Evolutionary conservation across 1,139 yeast genomes (phyloP).

Genomic region (Casaregolazyma suthepensis): DNA sequence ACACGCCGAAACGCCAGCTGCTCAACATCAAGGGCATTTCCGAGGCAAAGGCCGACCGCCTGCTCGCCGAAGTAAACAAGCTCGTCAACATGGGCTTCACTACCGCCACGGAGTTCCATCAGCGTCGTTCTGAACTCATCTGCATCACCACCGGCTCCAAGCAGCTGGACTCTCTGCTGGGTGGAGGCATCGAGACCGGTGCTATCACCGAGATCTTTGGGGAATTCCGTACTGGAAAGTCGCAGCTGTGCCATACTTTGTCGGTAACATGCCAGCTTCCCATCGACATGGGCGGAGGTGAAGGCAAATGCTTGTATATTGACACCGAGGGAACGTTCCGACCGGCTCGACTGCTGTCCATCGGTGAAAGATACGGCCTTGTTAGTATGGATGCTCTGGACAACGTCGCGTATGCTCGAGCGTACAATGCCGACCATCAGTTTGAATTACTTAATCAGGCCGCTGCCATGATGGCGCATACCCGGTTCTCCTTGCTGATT

Average conservation of each 20-base stretch:
- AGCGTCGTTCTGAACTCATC: constrained; percentile 81
- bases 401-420: constrained; percentile 96
- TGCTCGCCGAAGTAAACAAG: constrained; percentile 75
- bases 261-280: constrained; percentile 97
- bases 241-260: constrained; percentile 92
- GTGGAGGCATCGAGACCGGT: constrained; percentile 98
- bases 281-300: constrained; percentile 98
- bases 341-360: constrained; percentile 82
- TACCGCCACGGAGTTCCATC: constrained; percentile 92
- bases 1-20: constrained; percentile 66
- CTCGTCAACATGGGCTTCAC: constrained; percentile 95
- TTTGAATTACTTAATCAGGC: constrained; percentile 80
- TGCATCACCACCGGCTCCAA: constrained; percentile 94
- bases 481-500: constrained; percentile 67
- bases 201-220: constrained; percentile 96
- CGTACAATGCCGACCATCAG: constrained; percentile 96
- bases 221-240: constrained; percentile 95
- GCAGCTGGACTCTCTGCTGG: constrained; percentile 84
- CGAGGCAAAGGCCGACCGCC: constrained; percentile 89
- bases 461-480: constrained; percentile 93
- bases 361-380: constrained; percentile 86
- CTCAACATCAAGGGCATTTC: constrained; percentile 84
- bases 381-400: constrained; percentile 94
- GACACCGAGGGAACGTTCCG: constrained; percentile 98
- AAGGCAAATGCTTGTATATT: constrained; percentile 92